Evolutionary conservation across 768 basidiomycete species (phyloP).

Genomic region (Amanita rubescens): DNA sequence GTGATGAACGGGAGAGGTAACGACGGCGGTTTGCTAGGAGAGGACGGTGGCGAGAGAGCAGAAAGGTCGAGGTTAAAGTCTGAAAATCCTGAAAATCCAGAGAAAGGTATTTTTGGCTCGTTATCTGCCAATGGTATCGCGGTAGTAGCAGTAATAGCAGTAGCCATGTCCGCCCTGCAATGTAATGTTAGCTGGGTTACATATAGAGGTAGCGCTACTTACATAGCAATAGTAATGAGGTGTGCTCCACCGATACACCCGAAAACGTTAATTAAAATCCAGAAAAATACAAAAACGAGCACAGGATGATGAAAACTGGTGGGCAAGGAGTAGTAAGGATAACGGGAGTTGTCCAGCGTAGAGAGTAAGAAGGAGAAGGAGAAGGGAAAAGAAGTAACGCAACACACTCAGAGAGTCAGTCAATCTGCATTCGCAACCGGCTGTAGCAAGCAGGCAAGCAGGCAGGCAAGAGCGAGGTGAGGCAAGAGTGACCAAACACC

Average conservation of each 20-base stretch:
- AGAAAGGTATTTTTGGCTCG: constrained; percentile 20
- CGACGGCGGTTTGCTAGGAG: constrained; percentile 30
- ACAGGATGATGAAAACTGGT: neutral
- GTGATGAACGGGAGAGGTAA: constrained; percentile 15
- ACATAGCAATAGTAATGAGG: constrained; percentile 4
- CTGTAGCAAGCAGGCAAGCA: neutral
- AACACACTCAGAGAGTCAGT: no score
- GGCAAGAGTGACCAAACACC: neutral
- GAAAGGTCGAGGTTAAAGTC: constrained; percentile 42
- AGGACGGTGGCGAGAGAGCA: constrained; percentile 30
- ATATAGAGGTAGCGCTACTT: constrained; percentile 6
- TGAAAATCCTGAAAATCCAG: constrained; percentile 35
- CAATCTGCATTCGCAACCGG: neutral
- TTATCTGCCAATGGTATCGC: constrained; percentile 1
- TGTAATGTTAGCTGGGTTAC: neutral
- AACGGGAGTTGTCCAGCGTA: neutral
- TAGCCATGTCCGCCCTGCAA: constrained; percentile 8
- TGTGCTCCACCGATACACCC: neutral
- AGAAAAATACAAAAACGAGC: neutral
- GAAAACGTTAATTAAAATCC: constrained; percentile 2
- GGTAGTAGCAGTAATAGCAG: no score
- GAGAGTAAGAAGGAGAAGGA: neutral
- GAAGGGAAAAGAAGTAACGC: neutral
- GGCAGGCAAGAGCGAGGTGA: constrained; percentile 4
- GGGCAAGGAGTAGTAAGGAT: neutral